Evolutionary conservation across 495 filamentous ascomycete species (phyloP).

Genomic region (Hypoxylon fragiforme): DNA sequence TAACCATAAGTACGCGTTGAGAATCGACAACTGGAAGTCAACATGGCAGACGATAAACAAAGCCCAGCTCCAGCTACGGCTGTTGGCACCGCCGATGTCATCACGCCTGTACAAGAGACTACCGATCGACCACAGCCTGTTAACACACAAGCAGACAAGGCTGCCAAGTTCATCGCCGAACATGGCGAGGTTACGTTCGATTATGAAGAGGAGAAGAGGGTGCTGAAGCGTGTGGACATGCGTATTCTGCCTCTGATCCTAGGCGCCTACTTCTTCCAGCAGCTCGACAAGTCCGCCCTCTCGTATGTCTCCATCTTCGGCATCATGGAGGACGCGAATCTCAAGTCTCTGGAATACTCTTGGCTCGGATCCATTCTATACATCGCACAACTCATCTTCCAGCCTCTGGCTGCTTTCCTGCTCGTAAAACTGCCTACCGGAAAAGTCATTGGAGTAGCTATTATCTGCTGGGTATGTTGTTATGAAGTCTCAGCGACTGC

Average conservation of each 20-base stretch:
- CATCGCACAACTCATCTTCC: constrained; percentile 50
- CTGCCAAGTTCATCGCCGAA: constrained; percentile 46
- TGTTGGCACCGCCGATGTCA: constrained; percentile 25
- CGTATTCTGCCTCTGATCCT: constrained; percentile 54
- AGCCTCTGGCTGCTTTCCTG: constrained; percentile 48
- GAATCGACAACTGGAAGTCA: too few relatives aligned
- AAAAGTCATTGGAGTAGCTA: constrained; percentile 46
- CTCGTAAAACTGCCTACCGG: constrained; percentile 55
- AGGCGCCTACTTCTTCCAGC: constrained; percentile 57
- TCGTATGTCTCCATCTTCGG: constrained; percentile 59
- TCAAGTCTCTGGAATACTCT: constrained; percentile 52
- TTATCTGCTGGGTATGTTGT: constrained; percentile 43
- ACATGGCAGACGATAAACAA: constrained; percentile 20
- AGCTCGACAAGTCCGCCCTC: constrained; percentile 57
- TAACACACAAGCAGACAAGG: constrained; percentile 38
- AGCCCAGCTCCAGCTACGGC: constrained; percentile 7
- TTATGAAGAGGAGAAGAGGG: constrained; percentile 44
- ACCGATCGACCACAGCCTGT: constrained; percentile 26
- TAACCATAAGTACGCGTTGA: too few relatives aligned
- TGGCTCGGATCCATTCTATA: constrained; percentile 52
- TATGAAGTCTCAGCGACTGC: neutral
- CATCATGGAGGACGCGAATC: constrained; percentile 52
- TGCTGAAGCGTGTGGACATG: constrained; percentile 51
- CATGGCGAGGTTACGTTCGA: constrained; percentile 43
- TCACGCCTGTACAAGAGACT: constrained; percentile 33